These are phyloP conservation scores for Chalciporus pseudorubinellus DNA, from an alignment of 768 basidiomycete genomes.

Conservation along the genomic window DNA sequence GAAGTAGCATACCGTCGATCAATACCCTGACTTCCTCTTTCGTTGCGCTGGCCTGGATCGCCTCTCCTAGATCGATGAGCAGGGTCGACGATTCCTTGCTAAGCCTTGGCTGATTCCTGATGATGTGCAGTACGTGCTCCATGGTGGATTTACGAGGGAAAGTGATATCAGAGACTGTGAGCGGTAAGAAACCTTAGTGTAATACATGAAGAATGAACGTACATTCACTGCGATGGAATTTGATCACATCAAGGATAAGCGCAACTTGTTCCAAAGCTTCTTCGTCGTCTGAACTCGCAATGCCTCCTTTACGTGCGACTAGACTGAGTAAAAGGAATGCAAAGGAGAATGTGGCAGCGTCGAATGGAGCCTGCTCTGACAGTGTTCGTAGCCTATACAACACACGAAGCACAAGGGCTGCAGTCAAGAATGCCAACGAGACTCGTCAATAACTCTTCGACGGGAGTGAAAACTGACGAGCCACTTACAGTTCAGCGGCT, in stretches of 20 bases:
- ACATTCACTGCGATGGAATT: conserved; percentile 35
- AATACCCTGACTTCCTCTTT: conserved; percentile 62
- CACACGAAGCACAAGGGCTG: conserved; percentile 80
- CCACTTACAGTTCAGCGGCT: conserved; percentile 50
- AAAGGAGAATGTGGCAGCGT: conserved; percentile 84
- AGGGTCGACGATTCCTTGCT: conserved; percentile 81
- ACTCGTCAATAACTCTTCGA: not conserved
- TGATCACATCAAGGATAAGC: conserved; percentile 47
- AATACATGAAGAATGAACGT: conserved; percentile 8
- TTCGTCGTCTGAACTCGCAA: conserved; percentile 48
- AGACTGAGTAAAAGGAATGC: conserved; percentile 69
- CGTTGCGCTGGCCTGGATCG: conserved; percentile 65
- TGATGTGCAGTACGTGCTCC: conserved; percentile 64
- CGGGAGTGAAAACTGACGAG: not conserved
- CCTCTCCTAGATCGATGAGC: conserved; percentile 77
- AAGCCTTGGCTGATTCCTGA: conserved; percentile 74
- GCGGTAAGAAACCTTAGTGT: not conserved
- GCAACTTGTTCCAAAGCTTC: conserved; percentile 80
- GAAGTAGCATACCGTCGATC: conserved; percentile 71
- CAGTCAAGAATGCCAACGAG: not conserved
- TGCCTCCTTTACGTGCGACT: conserved; percentile 68
- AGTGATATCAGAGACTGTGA: conserved; percentile 59
- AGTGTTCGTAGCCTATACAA: conserved; percentile 80
- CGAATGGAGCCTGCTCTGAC: conserved; percentile 79
- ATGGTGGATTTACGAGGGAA: conserved; percentile 78